Evolutionary conservation across 1,284 basidiomycete species (phyloP).

Genomic region (Tilletia caries): DNA sequence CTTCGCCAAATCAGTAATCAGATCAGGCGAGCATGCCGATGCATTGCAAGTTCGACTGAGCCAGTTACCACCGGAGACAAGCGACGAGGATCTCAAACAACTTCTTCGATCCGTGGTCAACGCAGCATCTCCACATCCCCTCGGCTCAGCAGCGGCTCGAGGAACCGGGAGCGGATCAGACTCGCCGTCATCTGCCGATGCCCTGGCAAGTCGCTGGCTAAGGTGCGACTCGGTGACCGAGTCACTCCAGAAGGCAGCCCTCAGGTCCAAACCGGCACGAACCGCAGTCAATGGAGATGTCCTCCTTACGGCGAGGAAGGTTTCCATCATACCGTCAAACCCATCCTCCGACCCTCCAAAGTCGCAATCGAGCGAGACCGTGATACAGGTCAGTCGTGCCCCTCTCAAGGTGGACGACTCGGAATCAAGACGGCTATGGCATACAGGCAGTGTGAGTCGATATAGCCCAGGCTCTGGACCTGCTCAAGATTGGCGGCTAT

Average conservation of each 20-base stretch:
- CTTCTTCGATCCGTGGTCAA: neutral
- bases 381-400: neutral
- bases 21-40: too few relatives aligned
- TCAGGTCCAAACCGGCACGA: neutral
- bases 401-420: neutral
- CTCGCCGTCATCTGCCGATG: neutral
- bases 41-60: neutral
- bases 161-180: neutral
- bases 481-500: neutral
- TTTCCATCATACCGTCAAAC: neutral
- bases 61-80: neutral
- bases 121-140: neutral
- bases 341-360: neutral
- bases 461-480: too few relatives aligned
- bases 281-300: neutral
- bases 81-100: neutral
- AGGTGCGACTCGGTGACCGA: neutral
- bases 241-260: neutral
- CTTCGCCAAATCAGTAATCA: too few relatives aligned
- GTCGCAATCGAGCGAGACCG: neutral
- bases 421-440: neutral
- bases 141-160: neutral
- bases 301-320: neutral
- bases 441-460: too few relatives aligned
- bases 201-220: neutral